Evolutionary conservation across 371 early-diverging fungal species (phyloP).

Genomic region (Chytridiales sp.): DNA sequence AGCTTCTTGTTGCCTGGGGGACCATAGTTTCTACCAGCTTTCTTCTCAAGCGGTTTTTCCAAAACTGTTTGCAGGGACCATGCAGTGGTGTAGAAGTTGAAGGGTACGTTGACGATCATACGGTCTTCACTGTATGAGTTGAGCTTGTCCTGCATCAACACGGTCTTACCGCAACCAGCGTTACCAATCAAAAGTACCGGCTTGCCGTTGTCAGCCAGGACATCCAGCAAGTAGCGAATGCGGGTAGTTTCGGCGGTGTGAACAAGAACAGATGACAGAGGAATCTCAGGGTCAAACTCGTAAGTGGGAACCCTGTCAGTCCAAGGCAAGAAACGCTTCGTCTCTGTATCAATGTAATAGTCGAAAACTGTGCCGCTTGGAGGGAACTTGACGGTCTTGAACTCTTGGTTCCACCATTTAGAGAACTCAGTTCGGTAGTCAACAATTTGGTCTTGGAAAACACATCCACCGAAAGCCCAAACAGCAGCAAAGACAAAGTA

Average conservation of each 20-base stretch:
- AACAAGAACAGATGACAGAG: conserved; percentile 55
- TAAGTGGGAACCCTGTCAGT: conserved; percentile 54
- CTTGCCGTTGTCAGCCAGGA: conserved; percentile 60
- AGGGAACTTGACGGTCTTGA: conserved; percentile 62
- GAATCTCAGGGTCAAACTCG: conserved; percentile 55
- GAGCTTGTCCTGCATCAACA: conserved; percentile 62
- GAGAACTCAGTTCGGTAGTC: conserved; percentile 61
- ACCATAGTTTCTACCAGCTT: conserved; percentile 65
- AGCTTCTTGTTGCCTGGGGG: conserved; percentile 63
- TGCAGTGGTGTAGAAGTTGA: conserved; percentile 66
- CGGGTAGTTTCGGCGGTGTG: conserved; percentile 61
- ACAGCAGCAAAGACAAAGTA: conserved; percentile 65
- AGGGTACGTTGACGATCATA: conserved; percentile 60
- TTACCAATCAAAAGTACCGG: conserved; percentile 62
- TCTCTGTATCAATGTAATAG: conserved; percentile 57
- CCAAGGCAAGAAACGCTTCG: conserved; percentile 60
- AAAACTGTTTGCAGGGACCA: conserved; percentile 57
- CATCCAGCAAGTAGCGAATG: conserved; percentile 54
- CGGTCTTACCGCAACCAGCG: conserved; percentile 65
- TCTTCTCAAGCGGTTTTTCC: conserved; percentile 65
- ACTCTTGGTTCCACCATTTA: conserved; percentile 64
- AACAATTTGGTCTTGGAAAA: conserved; percentile 58
- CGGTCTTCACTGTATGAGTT: conserved; percentile 57
- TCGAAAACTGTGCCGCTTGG: conserved; percentile 60
- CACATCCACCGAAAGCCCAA: conserved; percentile 66